Evolutionary conservation across 179 eudicot species (phyloP), one percentile per base, ranked within the genome.

Genomic region (Drosera spatulata): DNA sequence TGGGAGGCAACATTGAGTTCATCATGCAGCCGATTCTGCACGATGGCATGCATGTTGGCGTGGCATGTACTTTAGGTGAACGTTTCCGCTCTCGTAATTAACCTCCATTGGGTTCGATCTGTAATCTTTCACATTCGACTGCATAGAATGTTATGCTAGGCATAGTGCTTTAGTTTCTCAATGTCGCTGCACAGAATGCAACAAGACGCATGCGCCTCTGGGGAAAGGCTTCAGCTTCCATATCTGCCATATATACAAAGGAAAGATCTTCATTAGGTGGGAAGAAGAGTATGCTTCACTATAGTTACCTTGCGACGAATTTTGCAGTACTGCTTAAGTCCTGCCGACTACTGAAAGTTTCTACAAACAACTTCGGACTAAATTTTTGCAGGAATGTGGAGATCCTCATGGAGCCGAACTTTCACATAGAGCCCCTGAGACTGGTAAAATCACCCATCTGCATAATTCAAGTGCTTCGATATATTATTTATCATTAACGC

Each of bases 361-460:
- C 33, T 22, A 22, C 33, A 22, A 22, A 22, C 33, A 22, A 22
- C 33, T 22, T 22, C 33, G 33, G 51, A 49, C n/a, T 49, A 49
- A 49, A 49, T 9, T 9, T n/a, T 9, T 49, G 60, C 66, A 82
- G 86, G 80, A 82, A 85, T 68, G 80, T 78, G 63, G 85, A 78
- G 70, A 85, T 85, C 72, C 80, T 82, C 80, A 65, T 82, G 83
- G 82, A 85, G 66, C 91, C 87, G 56, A 61, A 82, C 10, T 56
- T 81, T 59, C 81, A 82, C 41, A 33, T 71, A n/a, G 75, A 70
- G 56, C 87, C 82, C 43, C 64, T 79, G 13, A 60, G 74, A 39
- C 51, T 43, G 33, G 53, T 50, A 50, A 50, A 68, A 68, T 47
- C 5, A 54, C 6, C 48, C 7, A 50, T 0, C 56, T 37, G 43